Base-by-base conservation (phyloP, 139 green algal species). In the Zygnema cylindricum region DNA sequence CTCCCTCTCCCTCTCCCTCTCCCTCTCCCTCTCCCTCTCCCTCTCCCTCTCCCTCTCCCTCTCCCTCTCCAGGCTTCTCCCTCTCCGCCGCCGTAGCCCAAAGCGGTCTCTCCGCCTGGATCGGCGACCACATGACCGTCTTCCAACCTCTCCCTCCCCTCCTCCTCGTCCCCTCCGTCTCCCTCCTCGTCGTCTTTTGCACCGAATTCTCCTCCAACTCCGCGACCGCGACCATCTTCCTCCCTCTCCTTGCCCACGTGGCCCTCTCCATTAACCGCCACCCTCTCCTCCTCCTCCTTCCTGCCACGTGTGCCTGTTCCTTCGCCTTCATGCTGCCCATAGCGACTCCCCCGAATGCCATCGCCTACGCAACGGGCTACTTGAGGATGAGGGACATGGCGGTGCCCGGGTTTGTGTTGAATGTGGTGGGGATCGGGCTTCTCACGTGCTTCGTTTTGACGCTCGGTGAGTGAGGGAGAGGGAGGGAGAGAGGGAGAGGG, bases 261-360 rank as follows among this genome's bases (percentile, higher is more conserved):
- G 85, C 85, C 11, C 2, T 86, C 32, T 84, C 85, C 16, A 73
- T 85, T 3, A 25, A 57, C 2, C 85, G 33, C 23, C 85, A 86
- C 32, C 85, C 85, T 1, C 73, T 89, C 32, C 73, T 89, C 33
- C 75, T 89, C n/a, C 69, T 89, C 69, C 35, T 89, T 1, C 83
- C 83, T 2, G 75, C 85, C 75, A 89, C 85, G 7, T 33, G 82
- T 1, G 85, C 85, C 1, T 89, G 73, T 40, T 86, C 75, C 25
- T 85, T 86, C 43, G 73, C 85, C 25, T 89, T 89, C 85, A 89
- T 89, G 85, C n/a, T 89, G 85, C 85, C 85, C n/a, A 86, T 86
- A 2, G 71, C 85, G 23, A 89, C 85, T n/a, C 85, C 85, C 1
- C 85, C 85, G 69, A 89, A 89, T 69, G 85, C 85, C 85, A 86